Base-by-base conservation (phyloP, 352 stramenopile species). In the Elongisporangium senticosum region DNA sequence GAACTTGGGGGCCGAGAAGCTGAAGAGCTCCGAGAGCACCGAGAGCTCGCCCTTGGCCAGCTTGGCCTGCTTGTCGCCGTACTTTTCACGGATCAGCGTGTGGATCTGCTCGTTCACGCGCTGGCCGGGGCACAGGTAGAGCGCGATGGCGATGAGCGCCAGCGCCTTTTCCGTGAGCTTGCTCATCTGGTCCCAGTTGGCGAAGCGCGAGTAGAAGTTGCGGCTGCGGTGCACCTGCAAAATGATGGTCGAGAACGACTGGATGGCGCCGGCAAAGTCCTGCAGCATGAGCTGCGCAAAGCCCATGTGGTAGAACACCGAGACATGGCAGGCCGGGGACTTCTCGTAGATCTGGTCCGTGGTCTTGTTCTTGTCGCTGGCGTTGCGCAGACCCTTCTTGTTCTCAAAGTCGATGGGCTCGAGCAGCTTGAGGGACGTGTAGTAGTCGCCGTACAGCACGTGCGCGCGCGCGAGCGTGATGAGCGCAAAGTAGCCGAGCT, bases 261-360 rank as follows among this genome's bases (percentile, higher is more conserved):
- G 83, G 55, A 93, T 89, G 14, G 96, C 89, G 53, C 97, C 92
- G 52, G 95, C 89, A 81, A 99, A 98, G 59, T 98, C 89, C 68
- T 97, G 84, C 50, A 99, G 79, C 96, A 99, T 98, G 64, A 99
- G 81, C 77, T 98, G 97, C 13, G 89, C 87, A 40, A 99, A 96
- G 22, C 97, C 96, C 58, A 97, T 93, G 88, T 99, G 97, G 78
- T 99, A 99, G 56, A 97, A 94, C 33, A 99, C 76, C 56, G 91
- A 98, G 17, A 99, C 75, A 60, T 98, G 88, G 60, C 91, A 97
- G 22, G 83, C 72, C 50, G 98, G 93, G 48, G 97, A 90, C 60
- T 91, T 93, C 53, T 94, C 81, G 74, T 97, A 81, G 65, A 97
- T 90, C 64, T 92, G 83, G 49, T 88, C 74, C 57, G 71, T 84